Evolutionary conservation across 139 green algal species (phyloP).

Genomic region (Dunaliella primolecta): DNA sequence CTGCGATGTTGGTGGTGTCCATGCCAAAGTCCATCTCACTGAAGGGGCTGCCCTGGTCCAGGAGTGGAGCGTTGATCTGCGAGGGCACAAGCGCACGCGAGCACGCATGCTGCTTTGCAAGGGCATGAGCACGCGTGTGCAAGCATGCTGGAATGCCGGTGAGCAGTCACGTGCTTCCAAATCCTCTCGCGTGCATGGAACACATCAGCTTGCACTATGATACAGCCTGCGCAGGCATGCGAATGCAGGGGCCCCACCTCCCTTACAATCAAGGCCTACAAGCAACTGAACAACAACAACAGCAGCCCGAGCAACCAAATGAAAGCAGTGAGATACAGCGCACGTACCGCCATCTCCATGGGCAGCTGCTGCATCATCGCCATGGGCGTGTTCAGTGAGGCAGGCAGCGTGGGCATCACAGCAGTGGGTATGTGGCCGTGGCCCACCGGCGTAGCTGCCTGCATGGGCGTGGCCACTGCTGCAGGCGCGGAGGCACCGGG

Average conservation of each 20-base stretch:
- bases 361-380: constrained; percentile 14
- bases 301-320: too few species aligned
- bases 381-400: constrained; percentile 6
- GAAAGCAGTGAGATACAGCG: too few species aligned
- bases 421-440: background rate
- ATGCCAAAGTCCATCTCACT: background rate
- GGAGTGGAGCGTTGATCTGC: constrained; percentile 7
- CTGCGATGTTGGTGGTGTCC: constrained; percentile 15
- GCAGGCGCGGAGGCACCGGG: background rate
- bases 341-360: constrained; percentile 13
- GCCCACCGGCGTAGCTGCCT: background rate
- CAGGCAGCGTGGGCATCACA: background rate
- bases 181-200: too few species aligned
- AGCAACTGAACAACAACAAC: too few species aligned
- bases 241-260: too few species aligned
- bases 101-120: background rate
- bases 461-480: background rate
- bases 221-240: too few species aligned
- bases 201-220: too few species aligned
- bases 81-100: background rate
- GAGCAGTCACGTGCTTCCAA: too few species aligned
- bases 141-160: background rate
- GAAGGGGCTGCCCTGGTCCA: constrained; percentile 10
- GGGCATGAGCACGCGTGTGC: background rate
- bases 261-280: too few species aligned